phyloP scores from a whole-genome alignment of 2,329 filamentous ascomycete species.

The Aureobasidium namibiae region DNA sequence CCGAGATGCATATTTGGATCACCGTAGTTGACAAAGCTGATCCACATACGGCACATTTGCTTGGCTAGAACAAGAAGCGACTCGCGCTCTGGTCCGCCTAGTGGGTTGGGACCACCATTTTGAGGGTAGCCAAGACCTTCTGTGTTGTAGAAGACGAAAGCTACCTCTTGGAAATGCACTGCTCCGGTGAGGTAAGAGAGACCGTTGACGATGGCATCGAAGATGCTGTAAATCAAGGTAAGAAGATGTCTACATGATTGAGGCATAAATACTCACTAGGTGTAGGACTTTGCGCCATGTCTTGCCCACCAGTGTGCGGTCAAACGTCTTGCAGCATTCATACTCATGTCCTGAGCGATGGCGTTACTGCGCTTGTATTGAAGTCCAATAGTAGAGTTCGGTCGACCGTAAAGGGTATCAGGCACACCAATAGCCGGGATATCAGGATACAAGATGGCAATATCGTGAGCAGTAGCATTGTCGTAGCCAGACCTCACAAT shows the following conservation, averaged over 20 bases:
- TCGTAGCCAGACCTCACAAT: slow-evolving; percentile 18
- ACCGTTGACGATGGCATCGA: slow-evolving; percentile 34
- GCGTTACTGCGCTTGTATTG: slow-evolving; percentile 20
- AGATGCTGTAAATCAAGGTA: slow-evolving; percentile 23
- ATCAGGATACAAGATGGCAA: slow-evolving; percentile 26
- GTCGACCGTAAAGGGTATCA: slow-evolving; percentile 17
- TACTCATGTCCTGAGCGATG: slow-evolving; percentile 18
- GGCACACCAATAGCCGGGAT: slow-evolving; percentile 22
- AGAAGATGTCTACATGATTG: neutral
- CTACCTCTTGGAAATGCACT: slow-evolving; percentile 42
- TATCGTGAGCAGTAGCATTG: slow-evolving; percentile 28
- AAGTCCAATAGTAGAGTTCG: slow-evolving; percentile 16
- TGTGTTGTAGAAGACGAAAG: slow-evolving; percentile 48
- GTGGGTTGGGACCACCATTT: slow-evolving; percentile 21
- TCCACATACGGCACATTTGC: slow-evolving; percentile 46
- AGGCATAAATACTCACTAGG: slow-evolving; percentile 23
- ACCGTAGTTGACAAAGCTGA: slow-evolving; percentile 39
- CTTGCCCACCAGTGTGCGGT: slow-evolving; percentile 18
- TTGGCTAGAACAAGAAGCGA: slow-evolving; percentile 36
- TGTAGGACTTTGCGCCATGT: slow-evolving; percentile 22
- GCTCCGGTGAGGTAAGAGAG: slow-evolving; percentile 20
- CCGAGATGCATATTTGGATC: slow-evolving; percentile 32
- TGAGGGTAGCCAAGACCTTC: slow-evolving; percentile 40
- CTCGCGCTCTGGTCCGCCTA: slow-evolving; percentile 20
- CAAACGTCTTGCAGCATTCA: slow-evolving; percentile 17